Conservation (phyloP, 2,329 filamentous ascomycete genomes). For the Aaosphaeria arxii region DNA sequence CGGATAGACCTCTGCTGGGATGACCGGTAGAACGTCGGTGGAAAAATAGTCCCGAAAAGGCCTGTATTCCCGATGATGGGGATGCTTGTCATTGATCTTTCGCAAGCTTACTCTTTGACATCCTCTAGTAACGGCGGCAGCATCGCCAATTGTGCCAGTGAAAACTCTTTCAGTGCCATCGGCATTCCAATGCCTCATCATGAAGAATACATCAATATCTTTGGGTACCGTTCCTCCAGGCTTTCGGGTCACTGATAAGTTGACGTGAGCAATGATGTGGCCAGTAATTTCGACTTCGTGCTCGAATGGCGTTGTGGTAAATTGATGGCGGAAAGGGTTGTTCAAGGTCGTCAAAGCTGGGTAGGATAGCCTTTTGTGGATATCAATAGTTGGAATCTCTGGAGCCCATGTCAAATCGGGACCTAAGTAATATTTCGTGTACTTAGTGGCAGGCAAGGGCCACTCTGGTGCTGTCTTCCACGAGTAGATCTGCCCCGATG, state of each 20-base stretch:
- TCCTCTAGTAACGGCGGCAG: conserved; percentile 56
- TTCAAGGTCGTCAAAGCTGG: conserved; percentile 54
- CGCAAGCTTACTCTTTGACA: conserved; percentile 56
- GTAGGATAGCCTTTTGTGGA: conserved; percentile 38
- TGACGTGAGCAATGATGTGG: conserved; percentile 59
- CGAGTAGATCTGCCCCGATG: conserved; percentile 48
- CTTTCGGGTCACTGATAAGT: conserved; percentile 49
- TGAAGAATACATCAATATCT: conserved; percentile 60
- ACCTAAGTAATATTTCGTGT: conserved; percentile 56
- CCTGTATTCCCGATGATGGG: not conserved
- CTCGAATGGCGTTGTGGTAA: conserved; percentile 53
- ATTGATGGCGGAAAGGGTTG: conserved; percentile 45
- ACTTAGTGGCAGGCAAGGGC: conserved; percentile 61
- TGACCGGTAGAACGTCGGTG: conserved; percentile 1
- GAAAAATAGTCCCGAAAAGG: conserved; percentile 1
- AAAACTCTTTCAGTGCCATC: conserved; percentile 55
- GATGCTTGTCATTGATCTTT: conserved; percentile 38
- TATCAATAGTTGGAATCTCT: conserved; percentile 6
- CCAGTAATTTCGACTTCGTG: conserved; percentile 65
- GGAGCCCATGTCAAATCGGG: conserved; percentile 28
- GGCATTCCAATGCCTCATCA: conserved; percentile 50
- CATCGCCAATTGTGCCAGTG: conserved; percentile 59
- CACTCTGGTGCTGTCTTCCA: conserved; percentile 56
- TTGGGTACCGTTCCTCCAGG: conserved; percentile 33
- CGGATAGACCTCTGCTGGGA: not conserved